Conservation (phyloP, 2,329 filamentous ascomycete species). For the Cladophialophora carrionii region DNA sequence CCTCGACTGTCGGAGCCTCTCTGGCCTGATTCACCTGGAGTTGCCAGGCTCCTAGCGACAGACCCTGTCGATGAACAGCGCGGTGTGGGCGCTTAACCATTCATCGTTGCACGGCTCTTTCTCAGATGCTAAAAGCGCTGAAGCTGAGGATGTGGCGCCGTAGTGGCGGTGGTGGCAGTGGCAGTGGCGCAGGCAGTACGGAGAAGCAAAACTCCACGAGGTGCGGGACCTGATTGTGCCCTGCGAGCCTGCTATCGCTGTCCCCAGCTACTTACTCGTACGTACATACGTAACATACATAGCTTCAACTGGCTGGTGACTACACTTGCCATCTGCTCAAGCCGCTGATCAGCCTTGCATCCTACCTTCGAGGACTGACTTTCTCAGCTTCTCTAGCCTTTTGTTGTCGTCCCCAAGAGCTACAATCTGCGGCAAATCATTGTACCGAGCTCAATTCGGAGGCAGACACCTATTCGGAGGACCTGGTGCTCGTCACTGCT, state of each 20-base stretch:
- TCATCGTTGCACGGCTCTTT: not conserved
- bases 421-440: constrained; percentile 21
- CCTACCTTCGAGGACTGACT: not conserved
- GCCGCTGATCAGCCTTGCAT: constrained; percentile 3
- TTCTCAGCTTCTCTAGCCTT: not conserved
- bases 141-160: not conserved
- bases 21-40: not conserved
- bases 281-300: not conserved
- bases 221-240: not conserved
- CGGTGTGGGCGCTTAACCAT: not conserved
- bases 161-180: not conserved
- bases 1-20: not conserved
- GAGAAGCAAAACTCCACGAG: not conserved
- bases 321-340: constrained; percentile 2
- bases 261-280: not conserved
- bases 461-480: constrained; percentile 1
- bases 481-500: not conserved
- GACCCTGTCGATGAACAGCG: not conserved
- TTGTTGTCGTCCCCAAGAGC: constrained; percentile 6
- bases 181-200: not conserved
- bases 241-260: constrained; percentile 1
- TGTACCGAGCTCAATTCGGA: constrained; percentile 11
- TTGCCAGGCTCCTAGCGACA: not conserved
- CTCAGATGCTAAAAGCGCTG: not conserved
- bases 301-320: constrained; percentile 7